phyloP scores from a whole-genome alignment of 148 eudicot species.

The Drosera capensis region DNA sequence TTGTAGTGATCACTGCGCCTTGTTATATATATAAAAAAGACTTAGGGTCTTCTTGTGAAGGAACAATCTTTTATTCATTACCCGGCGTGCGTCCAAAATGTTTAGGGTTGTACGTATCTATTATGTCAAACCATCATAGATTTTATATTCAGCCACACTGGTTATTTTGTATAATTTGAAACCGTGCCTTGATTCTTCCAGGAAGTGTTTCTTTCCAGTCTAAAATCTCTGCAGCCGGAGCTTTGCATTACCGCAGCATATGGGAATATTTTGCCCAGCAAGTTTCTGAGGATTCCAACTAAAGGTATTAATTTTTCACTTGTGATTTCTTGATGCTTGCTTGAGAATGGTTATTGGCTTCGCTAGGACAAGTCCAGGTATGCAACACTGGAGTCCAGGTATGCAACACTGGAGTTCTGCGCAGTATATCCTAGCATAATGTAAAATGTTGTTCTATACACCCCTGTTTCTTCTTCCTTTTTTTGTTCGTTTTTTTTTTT shows the following conservation, averaged over 20 bases:
- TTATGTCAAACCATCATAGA: too few species aligned
- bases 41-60: too few species aligned
- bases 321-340: too few species aligned
- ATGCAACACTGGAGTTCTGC: not conserved
- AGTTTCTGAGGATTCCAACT: constrained; percentile 74
- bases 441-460: not conserved
- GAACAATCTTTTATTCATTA: too few species aligned
- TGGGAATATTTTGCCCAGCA: constrained; percentile 81
- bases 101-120: too few species aligned
- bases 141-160: too few species aligned
- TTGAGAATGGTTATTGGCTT: too few species aligned
- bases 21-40: too few species aligned
- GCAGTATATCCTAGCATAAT: not conserved
- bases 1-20: too few species aligned
- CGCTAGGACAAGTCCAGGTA: too few species aligned
- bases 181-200: constrained; percentile 12
- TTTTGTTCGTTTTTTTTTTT: not conserved
- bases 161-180: not conserved
- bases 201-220: constrained; percentile 63
- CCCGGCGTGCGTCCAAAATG: too few species aligned
- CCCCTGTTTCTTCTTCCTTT: not conserved
- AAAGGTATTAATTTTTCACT: constrained; percentile 75
- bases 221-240: constrained; percentile 72
- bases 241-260: constrained; percentile 94
- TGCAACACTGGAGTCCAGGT: too few species aligned